A percentile compares a stretch with the other conserved stretches of the same genome.
These are phyloP conservation scores for Lindgomyces ingoldianus DNA, from an alignment of 495 filamentous ascomycete species.

Conservation along the genomic window DNA sequence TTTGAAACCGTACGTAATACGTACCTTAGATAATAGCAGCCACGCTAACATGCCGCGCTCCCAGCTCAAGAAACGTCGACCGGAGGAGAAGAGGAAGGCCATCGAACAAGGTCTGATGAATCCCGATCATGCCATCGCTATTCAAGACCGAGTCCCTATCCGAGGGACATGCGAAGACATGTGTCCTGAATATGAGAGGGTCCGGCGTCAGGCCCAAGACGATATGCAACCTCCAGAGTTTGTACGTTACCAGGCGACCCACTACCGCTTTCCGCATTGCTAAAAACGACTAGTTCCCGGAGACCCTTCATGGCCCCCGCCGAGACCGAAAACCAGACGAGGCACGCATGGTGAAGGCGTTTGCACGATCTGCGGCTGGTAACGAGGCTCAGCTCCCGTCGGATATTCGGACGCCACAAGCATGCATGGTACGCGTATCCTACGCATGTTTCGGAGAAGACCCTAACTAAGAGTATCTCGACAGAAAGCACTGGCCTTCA, in stretches of 20 bases:
- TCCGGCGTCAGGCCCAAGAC: slow-evolving; percentile 70
- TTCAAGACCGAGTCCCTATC: slow-evolving; percentile 83
- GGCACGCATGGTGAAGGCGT: slow-evolving; percentile 77
- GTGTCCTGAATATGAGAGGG: slow-evolving; percentile 89
- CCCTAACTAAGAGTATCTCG: not conserved
- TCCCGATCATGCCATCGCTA: slow-evolving; percentile 75
- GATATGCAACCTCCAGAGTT: slow-evolving; percentile 57
- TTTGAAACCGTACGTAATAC: not conserved
- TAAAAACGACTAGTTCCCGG: slow-evolving; percentile 16
- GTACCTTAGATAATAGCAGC: too few relatives aligned
- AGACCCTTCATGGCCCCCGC: not conserved
- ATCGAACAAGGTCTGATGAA: slow-evolving; percentile 79
- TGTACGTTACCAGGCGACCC: slow-evolving; percentile 31
- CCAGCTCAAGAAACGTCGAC: slow-evolving; percentile 66
- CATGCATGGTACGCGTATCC: slow-evolving; percentile 55
- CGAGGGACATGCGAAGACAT: slow-evolving; percentile 88
- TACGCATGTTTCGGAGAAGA: not conserved
- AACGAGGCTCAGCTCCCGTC: slow-evolving; percentile 88
- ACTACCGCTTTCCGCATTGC: slow-evolving; percentile 40
- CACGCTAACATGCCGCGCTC: not conserved
- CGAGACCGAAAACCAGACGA: slow-evolving; percentile 46
- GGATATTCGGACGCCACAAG: slow-evolving; percentile 79
- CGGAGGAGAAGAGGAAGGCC: slow-evolving; percentile 65
- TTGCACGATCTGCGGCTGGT: slow-evolving; percentile 86
- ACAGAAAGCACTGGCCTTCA: slow-evolving; percentile 72